Base-by-base conservation (phyloP, 306 rosid genomes). In the Morella rubra region DNA sequence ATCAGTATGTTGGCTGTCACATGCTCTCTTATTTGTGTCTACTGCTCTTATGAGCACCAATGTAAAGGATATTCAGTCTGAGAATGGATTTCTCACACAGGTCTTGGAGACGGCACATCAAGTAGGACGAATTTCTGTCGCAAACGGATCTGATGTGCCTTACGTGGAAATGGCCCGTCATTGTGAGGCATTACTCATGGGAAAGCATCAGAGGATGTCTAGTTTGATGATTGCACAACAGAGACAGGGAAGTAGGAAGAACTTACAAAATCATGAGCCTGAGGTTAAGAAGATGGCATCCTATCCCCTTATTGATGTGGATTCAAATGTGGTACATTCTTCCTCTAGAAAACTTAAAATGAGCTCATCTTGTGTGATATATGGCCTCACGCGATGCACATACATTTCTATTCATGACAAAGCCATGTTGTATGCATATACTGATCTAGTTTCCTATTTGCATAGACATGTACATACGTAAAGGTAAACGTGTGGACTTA, bases 111-210 rank as follows among this genome's bases (percentile, higher is more conserved):
- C 96, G n/a, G 73, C 93, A 24, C 67, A 86, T 77, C 88, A 84
- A 84, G 81, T 82, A 27, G 98, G 86, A 73, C 85, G 97, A 77
- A 15, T 80, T 56, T 91, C 98, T 18, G 82, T 87, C 74, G 82
- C 88, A 49, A 69, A 76, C 24, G 72, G 85, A 58, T 77, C 75
- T 58, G 83, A 89, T 71, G 86, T 87, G 84, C 81, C 99, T 69
- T 95, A 83, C 85, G 79, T 84, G 87, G 97, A 92, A 85, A 87
- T 92, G 93, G 86, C 98, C 41, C 84, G 79, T 65, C 91, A 92
- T 72, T 92, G 97, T 74, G 99, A 96, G 82, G 86, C 81, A 8
- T 93, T 86, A 75, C 84, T 89, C 80, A 74, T 83, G 81, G 97
- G 89, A 85, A 92, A 95, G 86, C 88, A 90, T 44, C 83, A 85